These are phyloP conservation scores for Fusarium sp. DNA, from an alignment of 2,329 filamentous ascomycete genomes.

Conservation along the genomic window DNA sequence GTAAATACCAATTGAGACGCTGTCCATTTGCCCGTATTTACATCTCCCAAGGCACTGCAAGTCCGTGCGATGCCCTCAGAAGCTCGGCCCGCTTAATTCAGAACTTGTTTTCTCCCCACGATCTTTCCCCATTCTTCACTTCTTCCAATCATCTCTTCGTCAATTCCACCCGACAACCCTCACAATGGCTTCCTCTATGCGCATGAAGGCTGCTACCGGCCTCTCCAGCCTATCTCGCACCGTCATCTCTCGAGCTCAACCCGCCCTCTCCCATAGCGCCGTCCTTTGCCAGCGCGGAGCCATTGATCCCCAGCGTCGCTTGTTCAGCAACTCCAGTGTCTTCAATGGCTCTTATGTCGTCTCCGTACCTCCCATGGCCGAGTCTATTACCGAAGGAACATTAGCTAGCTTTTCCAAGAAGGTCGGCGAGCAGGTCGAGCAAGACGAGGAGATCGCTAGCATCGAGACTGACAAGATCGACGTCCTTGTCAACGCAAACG, in stretches of 20 bases:
- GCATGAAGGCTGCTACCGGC: conserved; percentile 43
- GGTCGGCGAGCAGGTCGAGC: conserved; percentile 51
- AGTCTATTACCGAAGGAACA: conserved; percentile 54
- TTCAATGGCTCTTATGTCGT: conserved; percentile 48
- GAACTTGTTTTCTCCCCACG: conserved; percentile 31
- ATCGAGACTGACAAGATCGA: conserved; percentile 56
- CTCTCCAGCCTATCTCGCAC: conserved; percentile 41
- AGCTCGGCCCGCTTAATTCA: conserved; percentile 44
- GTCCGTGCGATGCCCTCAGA: conserved; percentile 44
- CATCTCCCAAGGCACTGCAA: conserved; percentile 21
- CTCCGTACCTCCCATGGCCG: conserved; percentile 53
- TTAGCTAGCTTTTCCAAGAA: conserved; percentile 49
- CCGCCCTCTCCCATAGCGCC: conserved; percentile 40
- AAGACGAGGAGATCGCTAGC: conserved; percentile 53
- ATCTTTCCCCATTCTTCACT: conserved; percentile 5
- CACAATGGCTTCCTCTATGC: conserved; percentile 46
- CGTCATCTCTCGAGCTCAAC: conserved; percentile 30
- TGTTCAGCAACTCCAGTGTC: conserved; percentile 41
- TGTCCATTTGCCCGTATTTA: conserved; percentile 3
- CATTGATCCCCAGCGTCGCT: conserved; percentile 43
- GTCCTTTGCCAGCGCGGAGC: conserved; percentile 43
- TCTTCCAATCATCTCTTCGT: conserved; percentile 6
- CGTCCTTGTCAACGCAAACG: conserved; percentile 50
- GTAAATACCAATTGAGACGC: background rate
- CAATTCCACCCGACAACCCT: conserved; percentile 8